Percentiles rank a stretch among this genome's conserved stretches.
These are phyloP conservation scores for Mimosa bimucronata DNA, from an alignment of 306 rosid species.

Conservation along the genomic window DNA sequence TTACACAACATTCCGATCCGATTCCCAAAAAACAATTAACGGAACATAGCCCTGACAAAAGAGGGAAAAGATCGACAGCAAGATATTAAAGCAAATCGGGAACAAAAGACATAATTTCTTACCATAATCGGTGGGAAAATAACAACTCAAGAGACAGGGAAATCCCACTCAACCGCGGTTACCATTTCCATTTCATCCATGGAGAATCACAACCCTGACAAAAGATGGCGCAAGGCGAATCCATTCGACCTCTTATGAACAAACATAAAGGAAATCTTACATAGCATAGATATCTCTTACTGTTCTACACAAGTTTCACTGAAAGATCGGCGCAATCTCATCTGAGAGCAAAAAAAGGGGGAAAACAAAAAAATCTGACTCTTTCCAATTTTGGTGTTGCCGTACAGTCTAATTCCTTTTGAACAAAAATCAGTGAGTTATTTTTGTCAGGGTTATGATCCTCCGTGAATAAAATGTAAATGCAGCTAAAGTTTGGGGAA, in stretches of 20 bases:
- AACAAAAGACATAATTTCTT: not conserved
- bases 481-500: too few species aligned
- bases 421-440: not conserved
- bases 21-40: not conserved
- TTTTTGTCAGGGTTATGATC: not conserved
- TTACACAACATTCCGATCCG: not conserved
- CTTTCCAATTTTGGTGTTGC: not conserved
- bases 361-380: not conserved
- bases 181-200: not conserved
- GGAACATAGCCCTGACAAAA: not conserved
- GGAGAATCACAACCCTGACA: slow-evolving; percentile 7
- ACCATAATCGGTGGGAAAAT: not conserved
- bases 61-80: not conserved
- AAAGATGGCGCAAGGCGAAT: not conserved
- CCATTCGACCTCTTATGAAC: not conserved
- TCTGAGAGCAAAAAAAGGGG: not conserved
- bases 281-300: too few species aligned
- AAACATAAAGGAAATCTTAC: not conserved
- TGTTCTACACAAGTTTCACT: not conserved
- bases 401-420: not conserved
- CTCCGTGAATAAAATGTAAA: not conserved
- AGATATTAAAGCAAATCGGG: not conserved
- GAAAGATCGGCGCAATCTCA: not conserved
- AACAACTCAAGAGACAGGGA: not conserved
- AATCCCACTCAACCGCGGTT: not conserved